These are phyloP conservation scores for Toxicodendron radicans DNA, from an alignment of 345 rosid species.

Conservation along the genomic window DNA sequence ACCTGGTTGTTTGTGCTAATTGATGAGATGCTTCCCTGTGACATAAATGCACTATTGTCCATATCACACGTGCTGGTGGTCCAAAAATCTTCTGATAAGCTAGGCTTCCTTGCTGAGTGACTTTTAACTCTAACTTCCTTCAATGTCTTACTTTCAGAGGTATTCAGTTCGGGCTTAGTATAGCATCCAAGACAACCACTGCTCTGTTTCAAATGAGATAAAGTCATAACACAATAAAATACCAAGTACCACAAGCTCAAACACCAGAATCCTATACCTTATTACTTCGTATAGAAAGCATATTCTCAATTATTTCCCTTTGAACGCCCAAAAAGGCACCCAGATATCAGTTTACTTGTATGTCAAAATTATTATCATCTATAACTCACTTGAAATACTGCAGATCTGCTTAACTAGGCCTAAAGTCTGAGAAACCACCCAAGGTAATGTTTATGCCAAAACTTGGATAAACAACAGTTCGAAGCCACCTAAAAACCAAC, in stretches of 20 bases:
- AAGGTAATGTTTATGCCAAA: background rate
- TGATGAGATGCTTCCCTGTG: constrained; percentile 78
- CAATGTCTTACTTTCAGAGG: constrained; percentile 31
- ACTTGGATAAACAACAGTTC: background rate
- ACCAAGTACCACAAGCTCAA: constrained; percentile 13
- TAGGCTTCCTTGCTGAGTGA: constrained; percentile 35
- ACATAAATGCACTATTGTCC: constrained; percentile 59
- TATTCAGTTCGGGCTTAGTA: constrained; percentile 36
- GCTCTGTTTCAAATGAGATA: constrained; percentile 72
- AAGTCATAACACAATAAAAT: constrained; percentile 28
- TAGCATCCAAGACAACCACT: constrained; percentile 86
- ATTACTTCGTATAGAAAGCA: background rate
- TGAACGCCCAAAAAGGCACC: background rate
- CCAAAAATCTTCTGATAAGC: constrained; percentile 62
- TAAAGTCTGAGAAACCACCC: background rate
- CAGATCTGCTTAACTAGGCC: background rate
- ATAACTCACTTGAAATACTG: background rate
- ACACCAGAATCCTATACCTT: constrained; percentile 1
- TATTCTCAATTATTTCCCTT: background rate
- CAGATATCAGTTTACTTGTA: background rate
- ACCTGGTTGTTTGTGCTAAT: constrained; percentile 52
- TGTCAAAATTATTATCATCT: background rate
- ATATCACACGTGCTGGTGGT: constrained; percentile 63
- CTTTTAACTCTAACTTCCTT: constrained; percentile 28
- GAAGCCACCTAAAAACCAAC: background rate